Evolutionary conservation across 495 filamentous ascomycete genomes (phyloP), one percentile per base, ranked within the genome.

Genomic region (Lasiosphaeria hispida): DNA sequence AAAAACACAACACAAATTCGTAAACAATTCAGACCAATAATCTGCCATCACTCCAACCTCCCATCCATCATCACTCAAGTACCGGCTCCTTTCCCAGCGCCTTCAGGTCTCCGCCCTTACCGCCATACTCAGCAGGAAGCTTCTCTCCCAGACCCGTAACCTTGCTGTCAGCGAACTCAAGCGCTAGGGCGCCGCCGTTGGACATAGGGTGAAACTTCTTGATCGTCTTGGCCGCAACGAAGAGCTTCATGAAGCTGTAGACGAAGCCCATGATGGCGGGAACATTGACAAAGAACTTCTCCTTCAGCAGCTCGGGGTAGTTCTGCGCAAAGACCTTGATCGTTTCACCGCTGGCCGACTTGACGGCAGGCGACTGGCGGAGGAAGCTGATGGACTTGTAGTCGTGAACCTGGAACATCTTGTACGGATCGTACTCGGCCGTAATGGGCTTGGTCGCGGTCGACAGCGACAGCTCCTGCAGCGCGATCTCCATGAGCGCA

Each of bases 211-310:
- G 86, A 73, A 96, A 90, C 75, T 96, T 95, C 78, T 87, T 88
- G 62, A 87, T 79, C 3, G 90, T 96, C 72, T 91, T 90, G 63
- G 83, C 77, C 56, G 85, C 83, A 42, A 94, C 73, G 66, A 96
- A 82, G 17, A 90, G 70, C 80, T 91, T 95, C 77, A 95, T 88
- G 51, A 86, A 77, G 33, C 72, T 72, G 68, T 87, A 96, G 68
- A 96, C 79, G 83, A 91, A 96, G 45, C 87, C 87, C 91, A 95
- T 96, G 64, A 96, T 75, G 51, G 83, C 69, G 0, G 92, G 91
- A 7, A 96, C 89, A 58, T 96, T 96, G 74, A 96, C 87, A 66
- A 96, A 96, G 81, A 88, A 94, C 78, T 96, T 96, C 71, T 91
- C 54, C 67, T 86, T 85, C 33, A 96, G 80, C 17, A 94, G 82